These are phyloP conservation scores for Solanum medicagineum DNA, from an alignment of 257 asterid species.

Conservation along the genomic window DNA sequence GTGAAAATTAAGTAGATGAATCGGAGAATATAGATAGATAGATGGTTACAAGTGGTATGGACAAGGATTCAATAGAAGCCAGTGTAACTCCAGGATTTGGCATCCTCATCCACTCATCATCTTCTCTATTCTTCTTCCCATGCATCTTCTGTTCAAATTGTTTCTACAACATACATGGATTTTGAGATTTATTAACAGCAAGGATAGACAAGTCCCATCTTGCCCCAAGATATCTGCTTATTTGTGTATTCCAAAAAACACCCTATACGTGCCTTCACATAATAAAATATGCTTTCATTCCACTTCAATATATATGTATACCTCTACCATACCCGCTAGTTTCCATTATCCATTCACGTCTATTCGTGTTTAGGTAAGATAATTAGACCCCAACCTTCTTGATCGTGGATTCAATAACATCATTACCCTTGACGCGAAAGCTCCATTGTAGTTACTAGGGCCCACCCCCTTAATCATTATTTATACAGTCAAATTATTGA, in stretches of 20 bases:
- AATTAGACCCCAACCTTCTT: not conserved
- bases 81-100: constrained; percentile 4
- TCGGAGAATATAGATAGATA: too few relatives aligned
- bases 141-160: not conserved
- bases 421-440: not conserved
- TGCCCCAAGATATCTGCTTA: not conserved
- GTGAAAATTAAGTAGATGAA: too few relatives aligned
- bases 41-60: constrained; percentile 18
- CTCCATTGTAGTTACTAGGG: not conserved
- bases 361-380: constrained; percentile 10
- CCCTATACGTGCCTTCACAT: not conserved
- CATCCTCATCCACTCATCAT: not conserved
- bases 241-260: not conserved
- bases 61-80: constrained; percentile 28
- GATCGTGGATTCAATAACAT: not conserved
- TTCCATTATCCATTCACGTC: constrained; percentile 10
- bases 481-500: too few relatives aligned
- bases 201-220: constrained; percentile 14
- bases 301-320: too few relatives aligned
- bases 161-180: not conserved
- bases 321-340: not conserved
- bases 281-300: not conserved
- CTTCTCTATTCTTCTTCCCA: not conserved
- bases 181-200: constrained; percentile 11
- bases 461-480: not conserved